Conservation (phyloP, 148 eudicot species). For the Fallopia convolvulus region DNA sequence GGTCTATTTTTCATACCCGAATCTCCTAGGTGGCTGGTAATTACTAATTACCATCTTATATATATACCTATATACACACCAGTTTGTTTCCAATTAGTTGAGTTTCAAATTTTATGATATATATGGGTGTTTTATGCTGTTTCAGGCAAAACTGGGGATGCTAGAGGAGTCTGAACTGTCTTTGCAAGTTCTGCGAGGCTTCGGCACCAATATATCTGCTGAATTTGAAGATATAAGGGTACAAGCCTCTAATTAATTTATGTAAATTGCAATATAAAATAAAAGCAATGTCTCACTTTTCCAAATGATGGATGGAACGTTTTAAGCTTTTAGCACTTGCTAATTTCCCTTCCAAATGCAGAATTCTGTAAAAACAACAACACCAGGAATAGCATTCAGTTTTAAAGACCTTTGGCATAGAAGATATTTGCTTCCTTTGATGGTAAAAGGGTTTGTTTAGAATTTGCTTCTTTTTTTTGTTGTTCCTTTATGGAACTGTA, state of each 20-base stretch:
- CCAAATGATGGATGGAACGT: neutral
- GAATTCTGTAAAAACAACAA: constrained; percentile 68
- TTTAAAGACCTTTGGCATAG: constrained; percentile 48
- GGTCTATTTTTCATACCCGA: constrained; percentile 92
- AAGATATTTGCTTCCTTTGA: constrained; percentile 80
- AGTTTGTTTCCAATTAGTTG: neutral
- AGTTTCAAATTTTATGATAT: neutral
- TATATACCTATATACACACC: neutral
- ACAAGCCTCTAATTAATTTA: neutral
- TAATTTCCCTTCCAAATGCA: constrained; percentile 18
- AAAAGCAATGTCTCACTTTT: neutral
- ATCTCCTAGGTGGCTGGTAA: constrained; percentile 99
- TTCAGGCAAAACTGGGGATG: constrained; percentile 90
- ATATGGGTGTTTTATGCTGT: neutral
- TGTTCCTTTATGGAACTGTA: neutral
- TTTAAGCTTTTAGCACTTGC: too few relatives aligned
- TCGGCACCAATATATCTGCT: constrained; percentile 38
- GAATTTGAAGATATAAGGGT: constrained; percentile 55
- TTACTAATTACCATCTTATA: neutral
- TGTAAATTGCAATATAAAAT: neutral
- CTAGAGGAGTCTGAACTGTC: constrained; percentile 73
- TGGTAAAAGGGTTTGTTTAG: constrained; percentile 47
- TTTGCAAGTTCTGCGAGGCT: constrained; percentile 85
- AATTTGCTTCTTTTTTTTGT: constrained; percentile 14
- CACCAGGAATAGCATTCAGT: constrained; percentile 49